Conservation (phyloP, 306 rosid species). For the Ceratonia siliqua region DNA sequence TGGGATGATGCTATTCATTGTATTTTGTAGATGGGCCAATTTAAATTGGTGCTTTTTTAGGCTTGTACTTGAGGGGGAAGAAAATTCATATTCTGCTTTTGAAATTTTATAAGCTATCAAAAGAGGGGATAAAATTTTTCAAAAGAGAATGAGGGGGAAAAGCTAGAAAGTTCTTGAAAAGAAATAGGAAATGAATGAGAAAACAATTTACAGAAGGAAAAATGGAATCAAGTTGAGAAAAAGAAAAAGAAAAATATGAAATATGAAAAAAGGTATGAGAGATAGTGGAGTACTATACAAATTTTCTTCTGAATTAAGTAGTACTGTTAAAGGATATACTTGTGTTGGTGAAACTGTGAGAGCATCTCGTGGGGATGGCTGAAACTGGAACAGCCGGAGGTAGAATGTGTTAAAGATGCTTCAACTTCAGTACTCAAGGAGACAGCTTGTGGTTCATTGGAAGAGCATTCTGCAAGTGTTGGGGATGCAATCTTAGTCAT, state of each 20-base stretch:
- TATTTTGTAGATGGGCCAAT: conserved; percentile 57
- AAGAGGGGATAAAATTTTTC: conserved; percentile 1
- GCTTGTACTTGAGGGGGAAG: conserved; percentile 32
- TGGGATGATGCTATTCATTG: conserved; percentile 60
- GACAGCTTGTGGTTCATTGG: conserved; percentile 46
- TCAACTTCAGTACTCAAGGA: conserved; percentile 55
- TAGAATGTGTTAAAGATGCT: conserved; percentile 45
- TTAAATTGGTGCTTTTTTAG: conserved; percentile 40
- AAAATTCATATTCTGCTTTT: conserved; percentile 2
- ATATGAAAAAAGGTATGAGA: conserved; percentile 24
- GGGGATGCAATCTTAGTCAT: conserved; percentile 57
- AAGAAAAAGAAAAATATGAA: conserved; percentile 8
- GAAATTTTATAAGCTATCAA: neutral
- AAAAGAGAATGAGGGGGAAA: conserved; percentile 21
- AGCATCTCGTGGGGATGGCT: conserved; percentile 44
- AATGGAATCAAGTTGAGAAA: conserved; percentile 16
- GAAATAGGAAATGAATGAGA: conserved; percentile 29
- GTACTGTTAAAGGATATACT: conserved; percentile 6
- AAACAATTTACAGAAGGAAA: conserved; percentile 33
- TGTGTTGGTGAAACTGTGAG: conserved; percentile 39
- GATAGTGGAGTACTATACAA: neutral
- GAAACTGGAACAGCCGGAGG: conserved; percentile 49
- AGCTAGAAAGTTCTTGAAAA: conserved; percentile 33
- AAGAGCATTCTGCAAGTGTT: conserved; percentile 50
- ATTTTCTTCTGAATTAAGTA: neutral